phyloP scores from a whole-genome alignment of 2,329 filamentous ascomycete species.

The Ceratocystis cacaofunesta region DNA sequence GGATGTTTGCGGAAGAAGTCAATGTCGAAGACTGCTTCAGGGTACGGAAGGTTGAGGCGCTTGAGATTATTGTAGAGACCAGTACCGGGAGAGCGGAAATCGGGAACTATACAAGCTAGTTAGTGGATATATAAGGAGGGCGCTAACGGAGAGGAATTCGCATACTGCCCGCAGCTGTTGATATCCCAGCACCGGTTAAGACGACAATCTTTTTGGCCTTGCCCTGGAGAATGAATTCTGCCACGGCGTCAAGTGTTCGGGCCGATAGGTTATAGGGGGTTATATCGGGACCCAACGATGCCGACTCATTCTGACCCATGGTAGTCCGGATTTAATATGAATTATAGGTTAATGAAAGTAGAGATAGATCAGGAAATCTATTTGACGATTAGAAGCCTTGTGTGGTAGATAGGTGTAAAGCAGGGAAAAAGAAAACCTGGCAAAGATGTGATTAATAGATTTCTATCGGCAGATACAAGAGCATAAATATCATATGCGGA shows the following conservation, averaged over 20 bases:
- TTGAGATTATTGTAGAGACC: slow-evolving; percentile 89
- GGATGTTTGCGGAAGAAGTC: slow-evolving; percentile 74
- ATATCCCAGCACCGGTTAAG: slow-evolving; percentile 83
- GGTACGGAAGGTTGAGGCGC: slow-evolving; percentile 68
- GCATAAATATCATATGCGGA: neutral
- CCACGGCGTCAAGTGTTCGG: slow-evolving; percentile 58
- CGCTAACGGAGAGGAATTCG: slow-evolving; percentile 10
- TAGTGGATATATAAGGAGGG: neutral
- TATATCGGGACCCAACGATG: slow-evolving; percentile 44
- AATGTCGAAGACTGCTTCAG: slow-evolving; percentile 91
- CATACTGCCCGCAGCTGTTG: slow-evolving; percentile 52
- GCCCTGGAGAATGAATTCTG: slow-evolving; percentile 63
- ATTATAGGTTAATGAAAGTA: no score
- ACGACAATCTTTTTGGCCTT: slow-evolving; percentile 60
- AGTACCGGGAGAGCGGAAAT: slow-evolving; percentile 86
- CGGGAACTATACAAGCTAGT: slow-evolving; percentile 51
- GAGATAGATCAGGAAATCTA: no score
- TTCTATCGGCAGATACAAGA: no score
- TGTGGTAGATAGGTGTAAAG: no score
- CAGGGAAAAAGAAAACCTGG: no score
- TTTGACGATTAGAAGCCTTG: no score
- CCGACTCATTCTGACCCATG: slow-evolving; percentile 80
- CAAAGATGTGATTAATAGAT: no score
- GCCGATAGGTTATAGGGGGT: slow-evolving; percentile 49
- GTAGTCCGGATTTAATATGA: neutral